Evolutionary conservation across 441 rosid species (phyloP).

Genomic region (Populus hybrid): DNA sequence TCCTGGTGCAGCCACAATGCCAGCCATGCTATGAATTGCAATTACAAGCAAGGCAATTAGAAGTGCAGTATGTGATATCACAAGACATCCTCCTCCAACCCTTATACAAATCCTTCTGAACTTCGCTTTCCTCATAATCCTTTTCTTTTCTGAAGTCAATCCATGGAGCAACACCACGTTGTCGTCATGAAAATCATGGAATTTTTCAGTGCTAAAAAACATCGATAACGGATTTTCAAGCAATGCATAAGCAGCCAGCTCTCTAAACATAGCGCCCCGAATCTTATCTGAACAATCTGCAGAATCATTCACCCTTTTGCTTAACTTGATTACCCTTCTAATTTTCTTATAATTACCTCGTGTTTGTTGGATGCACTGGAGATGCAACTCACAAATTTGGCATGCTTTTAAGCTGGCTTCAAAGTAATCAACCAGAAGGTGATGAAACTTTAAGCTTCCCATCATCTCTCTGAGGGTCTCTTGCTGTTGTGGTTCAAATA

Average conservation of each 20-base stretch:
- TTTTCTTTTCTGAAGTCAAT: conserved; percentile 44
- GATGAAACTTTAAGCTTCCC: conserved; percentile 35
- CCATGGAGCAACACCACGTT: conserved; percentile 41
- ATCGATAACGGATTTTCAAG: conserved; percentile 53
- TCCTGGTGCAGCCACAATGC: conserved; percentile 56
- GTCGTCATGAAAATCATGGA: conserved; percentile 39
- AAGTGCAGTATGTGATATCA: conserved; percentile 44
- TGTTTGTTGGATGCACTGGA: conserved; percentile 48
- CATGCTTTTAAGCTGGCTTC: conserved; percentile 55
- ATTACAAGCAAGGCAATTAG: conserved; percentile 43
- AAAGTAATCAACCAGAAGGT: conserved; percentile 48
- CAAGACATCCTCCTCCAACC: conserved; percentile 40
- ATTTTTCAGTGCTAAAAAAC: conserved; percentile 23
- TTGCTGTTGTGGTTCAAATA: conserved; percentile 56
- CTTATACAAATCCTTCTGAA: conserved; percentile 37
- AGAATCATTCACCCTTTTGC: conserved; percentile 27
- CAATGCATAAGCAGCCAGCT: conserved; percentile 46
- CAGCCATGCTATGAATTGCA: conserved; percentile 61
- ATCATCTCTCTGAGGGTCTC: conserved; percentile 40
- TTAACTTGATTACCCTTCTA: conserved; percentile 44
- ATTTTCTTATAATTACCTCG: conserved; percentile 49
- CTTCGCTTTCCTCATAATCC: conserved; percentile 41
- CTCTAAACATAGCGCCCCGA: conserved; percentile 28
- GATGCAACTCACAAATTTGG: conserved; percentile 59
- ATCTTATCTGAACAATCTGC: conserved; percentile 19